Percentiles rank a stretch among this genome's conserved stretches.
These are phyloP conservation scores for Maudiozyma humilis DNA, from an alignment of 1,139 yeast species.

Conservation along the genomic window DNA sequence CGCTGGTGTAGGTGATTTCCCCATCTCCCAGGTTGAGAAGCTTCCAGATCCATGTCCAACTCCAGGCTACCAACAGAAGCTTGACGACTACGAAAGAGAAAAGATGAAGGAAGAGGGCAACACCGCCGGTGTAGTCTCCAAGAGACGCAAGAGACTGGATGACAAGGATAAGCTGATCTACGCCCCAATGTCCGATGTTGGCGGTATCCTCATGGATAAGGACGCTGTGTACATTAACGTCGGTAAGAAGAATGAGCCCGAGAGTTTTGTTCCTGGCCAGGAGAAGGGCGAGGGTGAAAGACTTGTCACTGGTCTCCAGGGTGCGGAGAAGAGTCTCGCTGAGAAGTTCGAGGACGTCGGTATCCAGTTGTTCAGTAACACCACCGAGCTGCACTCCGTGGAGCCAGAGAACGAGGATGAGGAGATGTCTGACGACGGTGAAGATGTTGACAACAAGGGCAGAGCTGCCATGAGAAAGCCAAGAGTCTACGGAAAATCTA, in stretches of 20 bases:
- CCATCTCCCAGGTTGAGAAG: conserved; percentile 69
- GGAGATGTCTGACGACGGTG: conserved; percentile 32
- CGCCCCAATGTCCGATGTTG: conserved; percentile 99
- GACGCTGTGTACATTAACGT: conserved; percentile 96
- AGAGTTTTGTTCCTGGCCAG: conserved; percentile 53
- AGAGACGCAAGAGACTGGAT: conserved; percentile 83
- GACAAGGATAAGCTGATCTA: conserved; percentile 90
- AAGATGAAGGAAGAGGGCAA: conserved; percentile 39
- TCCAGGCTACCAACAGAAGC: conserved; percentile 77
- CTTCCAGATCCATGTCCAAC: conserved; percentile 99
- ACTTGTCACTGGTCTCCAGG: conserved; percentile 73
- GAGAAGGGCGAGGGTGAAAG: conserved; percentile 76
- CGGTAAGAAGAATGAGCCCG: conserved; percentile 44
- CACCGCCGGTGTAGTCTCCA: conserved; percentile 45
- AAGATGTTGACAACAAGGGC: conserved; percentile 41
- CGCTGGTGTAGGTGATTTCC: conserved; percentile 91
- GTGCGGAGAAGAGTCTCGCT: conserved; percentile 54
- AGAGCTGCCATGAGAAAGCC: conserved; percentile 55
- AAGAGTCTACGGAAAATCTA: conserved; percentile 47
- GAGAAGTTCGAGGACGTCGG: conserved; percentile 63
- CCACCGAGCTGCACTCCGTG: conserved; percentile 42
- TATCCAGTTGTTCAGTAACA: conserved; percentile 58
- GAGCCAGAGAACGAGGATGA: conserved; percentile 34
- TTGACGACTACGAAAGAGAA: conserved; percentile 73
- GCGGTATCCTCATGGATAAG: conserved; percentile 92